phyloP scores from a whole-genome alignment of 441 rosid species.

The Gossypium lobatum region DNA sequence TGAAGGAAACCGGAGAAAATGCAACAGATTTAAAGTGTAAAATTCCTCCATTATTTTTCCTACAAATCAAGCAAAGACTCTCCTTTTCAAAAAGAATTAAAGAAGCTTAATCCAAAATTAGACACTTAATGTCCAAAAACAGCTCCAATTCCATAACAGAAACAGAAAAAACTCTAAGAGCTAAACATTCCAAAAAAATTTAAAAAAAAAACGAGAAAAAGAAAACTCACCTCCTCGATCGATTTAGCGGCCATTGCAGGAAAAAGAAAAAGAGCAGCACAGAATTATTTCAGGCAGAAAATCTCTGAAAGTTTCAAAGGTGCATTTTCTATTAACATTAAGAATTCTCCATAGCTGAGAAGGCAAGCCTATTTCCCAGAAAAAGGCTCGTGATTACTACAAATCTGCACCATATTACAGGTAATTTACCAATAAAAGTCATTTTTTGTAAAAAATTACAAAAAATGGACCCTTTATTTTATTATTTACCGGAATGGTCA shows the following conservation, averaged over 20 bases:
- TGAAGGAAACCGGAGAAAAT: background rate
- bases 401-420: background rate
- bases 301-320: background rate
- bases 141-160: background rate
- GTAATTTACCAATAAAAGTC: too few species aligned
- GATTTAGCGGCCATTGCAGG: slow-evolving; percentile 26
- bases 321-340: background rate
- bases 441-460: too few species aligned
- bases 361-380: slow-evolving; percentile 25
- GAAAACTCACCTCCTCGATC: slow-evolving; percentile 31
- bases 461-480: too few species aligned
- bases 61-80: background rate
- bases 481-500: too few species aligned
- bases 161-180: background rate
- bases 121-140: background rate
- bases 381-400: slow-evolving; percentile 21
- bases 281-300: background rate
- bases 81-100: background rate
- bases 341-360: background rate
- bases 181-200: background rate
- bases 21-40: background rate
- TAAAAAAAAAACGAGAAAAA: background rate
- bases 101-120: background rate
- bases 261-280: slow-evolving; percentile 4
- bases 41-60: background rate